Base-by-base conservation (phyloP, 2,329 filamentous ascomycete genomes). In the Blumeria graminis region DNA sequence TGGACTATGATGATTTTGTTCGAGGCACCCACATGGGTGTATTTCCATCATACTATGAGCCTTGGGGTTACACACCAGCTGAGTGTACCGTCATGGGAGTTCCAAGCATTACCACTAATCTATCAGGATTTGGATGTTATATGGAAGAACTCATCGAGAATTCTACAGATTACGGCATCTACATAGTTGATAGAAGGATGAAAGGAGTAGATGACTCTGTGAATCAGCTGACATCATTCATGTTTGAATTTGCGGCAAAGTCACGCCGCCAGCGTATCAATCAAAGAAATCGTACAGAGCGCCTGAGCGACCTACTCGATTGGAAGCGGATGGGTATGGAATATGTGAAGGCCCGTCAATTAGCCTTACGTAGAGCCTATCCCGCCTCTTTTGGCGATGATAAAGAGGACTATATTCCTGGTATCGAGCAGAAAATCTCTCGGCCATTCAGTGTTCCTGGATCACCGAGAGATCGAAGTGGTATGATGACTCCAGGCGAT, bases 251-350 rank as follows among this genome's bases (percentile, higher is more conserved):
- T 67, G 84, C 84, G 60, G 77, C 77, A 67, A 98, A 98, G 80
- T 94, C 86, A 69, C 84, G 88, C 57, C 81, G 92, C 59, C 92
- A 98, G 70, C 86, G 92, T 55, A 98, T 98, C 76, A 98, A 98
- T 75, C 92, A 96, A 73, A 81, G 92, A 54, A 98, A 98, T 71
- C 81, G 92, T 56, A 98, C 92, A 0, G 92, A 98, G 74, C 81
- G 92, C 52, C 73, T 98, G 56, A 94, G 88, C 65, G 92, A 98
- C 68, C 74, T 98, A 58, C 76, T 98, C 43, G 92, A 98, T 71
- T 98, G 92, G 92, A 96, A 96, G 77, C 79, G 92, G 54, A 98
- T 98, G 92, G 92, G 92, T 22, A 83, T 96, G 82, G 92, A 98
- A 71, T 98, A 98, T 67, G 87, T 95, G 71, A 98, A 96, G 74